Conservation (phyloP, 768 basidiomycete genomes). For the Leccinum truebloodii region DNA sequence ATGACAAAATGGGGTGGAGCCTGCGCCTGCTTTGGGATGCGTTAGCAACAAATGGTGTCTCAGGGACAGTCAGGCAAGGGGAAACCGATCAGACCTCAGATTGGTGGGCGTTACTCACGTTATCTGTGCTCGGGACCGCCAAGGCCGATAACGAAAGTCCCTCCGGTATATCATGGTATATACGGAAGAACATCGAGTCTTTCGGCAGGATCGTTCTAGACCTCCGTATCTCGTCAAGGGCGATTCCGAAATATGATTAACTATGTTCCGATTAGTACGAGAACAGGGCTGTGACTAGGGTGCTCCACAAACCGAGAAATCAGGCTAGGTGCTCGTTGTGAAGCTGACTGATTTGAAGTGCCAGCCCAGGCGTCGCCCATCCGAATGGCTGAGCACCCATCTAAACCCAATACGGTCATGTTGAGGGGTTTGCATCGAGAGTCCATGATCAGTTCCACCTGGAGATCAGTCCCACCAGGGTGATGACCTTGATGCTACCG, state of each 20-base stretch:
- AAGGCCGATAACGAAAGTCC: conserved; percentile 41
- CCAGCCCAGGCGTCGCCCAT: conserved; percentile 23
- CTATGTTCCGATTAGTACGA: conserved; percentile 43
- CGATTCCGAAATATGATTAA: conserved; percentile 32
- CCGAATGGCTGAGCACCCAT: conserved; percentile 37
- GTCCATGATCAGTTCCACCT: conserved; percentile 52
- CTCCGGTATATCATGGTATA: conserved; percentile 29
- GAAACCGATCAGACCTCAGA: conserved; percentile 11
- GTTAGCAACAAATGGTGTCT: conserved; percentile 30
- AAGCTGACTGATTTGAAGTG: conserved; percentile 29
- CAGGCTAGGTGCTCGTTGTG: conserved; percentile 36
- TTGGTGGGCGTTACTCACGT: conserved; percentile 26
- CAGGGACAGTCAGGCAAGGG: conserved; percentile 15
- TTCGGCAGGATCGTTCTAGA: conserved; percentile 44
- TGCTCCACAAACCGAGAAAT: conserved; percentile 37
- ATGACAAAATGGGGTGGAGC: conserved; percentile 43
- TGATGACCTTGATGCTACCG: conserved; percentile 43
- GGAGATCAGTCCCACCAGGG: conserved; percentile 43
- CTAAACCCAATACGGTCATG: conserved; percentile 46
- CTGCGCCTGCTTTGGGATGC: conserved; percentile 29
- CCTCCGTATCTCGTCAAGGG: conserved; percentile 40
- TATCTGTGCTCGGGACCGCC: conserved; percentile 41
- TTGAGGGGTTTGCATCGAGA: conserved; percentile 46
- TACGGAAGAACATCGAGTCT: conserved; percentile 34
- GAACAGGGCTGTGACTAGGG: conserved; percentile 29